Evolutionary conservation across 2,329 filamentous ascomycete genomes (phyloP).

Genomic region (Nothophaeocryptopus gaeumannii): DNA sequence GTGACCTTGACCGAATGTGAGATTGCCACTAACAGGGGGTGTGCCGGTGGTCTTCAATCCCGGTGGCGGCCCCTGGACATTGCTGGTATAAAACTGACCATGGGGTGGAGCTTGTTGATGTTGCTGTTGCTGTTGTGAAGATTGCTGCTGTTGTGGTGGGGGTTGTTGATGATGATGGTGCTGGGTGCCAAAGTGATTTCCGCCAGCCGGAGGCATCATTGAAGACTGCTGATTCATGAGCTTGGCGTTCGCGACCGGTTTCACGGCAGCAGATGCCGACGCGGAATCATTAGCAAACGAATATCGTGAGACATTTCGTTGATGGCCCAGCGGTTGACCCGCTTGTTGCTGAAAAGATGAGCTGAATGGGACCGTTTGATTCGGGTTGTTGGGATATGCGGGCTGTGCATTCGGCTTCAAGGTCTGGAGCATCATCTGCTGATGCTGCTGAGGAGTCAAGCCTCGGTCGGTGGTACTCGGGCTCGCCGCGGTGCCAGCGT

Average conservation of each 20-base stretch:
- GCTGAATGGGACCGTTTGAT: conserved; percentile 47
- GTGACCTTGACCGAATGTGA: conserved; percentile 88
- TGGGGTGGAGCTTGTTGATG: conserved; percentile 34
- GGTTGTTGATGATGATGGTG: conserved; percentile 40
- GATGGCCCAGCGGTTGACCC: conserved; percentile 56
- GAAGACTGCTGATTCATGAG: conserved; percentile 80
- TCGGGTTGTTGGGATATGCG: conserved; percentile 46
- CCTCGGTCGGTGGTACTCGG: conserved; percentile 64
- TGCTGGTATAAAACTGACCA: conserved; percentile 75
- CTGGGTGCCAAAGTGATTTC: conserved; percentile 51
- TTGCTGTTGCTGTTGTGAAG: conserved; percentile 51
- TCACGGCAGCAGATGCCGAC: conserved; percentile 61
- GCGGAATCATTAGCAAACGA: conserved; percentile 76
- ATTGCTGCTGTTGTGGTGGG: conserved; percentile 56
- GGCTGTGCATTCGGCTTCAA: conserved; percentile 46
- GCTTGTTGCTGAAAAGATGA: conserved; percentile 26
- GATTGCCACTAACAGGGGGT: conserved; percentile 73
- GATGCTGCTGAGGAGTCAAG: conserved; percentile 77
- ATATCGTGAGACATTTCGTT: conserved; percentile 80
- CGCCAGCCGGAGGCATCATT: conserved; percentile 66
- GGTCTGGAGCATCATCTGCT: conserved; percentile 63
- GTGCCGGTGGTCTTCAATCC: conserved; percentile 94
- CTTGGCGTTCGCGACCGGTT: conserved; percentile 74
- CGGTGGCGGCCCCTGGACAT: conserved; percentile 88
- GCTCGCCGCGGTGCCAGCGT: conserved; percentile 43